Evolutionary conservation across 306 rosid genomes (phyloP).

Genomic region (Cucurbita argyrosperma): DNA sequence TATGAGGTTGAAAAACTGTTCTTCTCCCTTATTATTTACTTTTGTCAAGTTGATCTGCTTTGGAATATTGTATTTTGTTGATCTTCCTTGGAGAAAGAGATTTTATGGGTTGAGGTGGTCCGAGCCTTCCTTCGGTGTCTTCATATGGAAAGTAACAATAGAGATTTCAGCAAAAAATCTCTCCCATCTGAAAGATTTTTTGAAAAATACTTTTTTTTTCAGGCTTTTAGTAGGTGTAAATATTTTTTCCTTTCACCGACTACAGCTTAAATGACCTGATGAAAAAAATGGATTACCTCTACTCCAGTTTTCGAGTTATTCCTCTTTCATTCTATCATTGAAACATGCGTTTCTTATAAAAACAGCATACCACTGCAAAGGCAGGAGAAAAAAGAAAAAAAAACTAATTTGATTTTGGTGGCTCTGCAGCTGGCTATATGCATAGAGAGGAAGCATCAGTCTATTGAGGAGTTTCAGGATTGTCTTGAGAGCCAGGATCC

Average conservation of each 20-base stretch:
- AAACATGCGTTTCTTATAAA: neutral
- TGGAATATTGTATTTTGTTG: too few species aligned
- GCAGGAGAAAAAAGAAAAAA: neutral
- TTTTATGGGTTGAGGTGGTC: too few species aligned
- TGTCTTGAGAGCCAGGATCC: conserved; percentile 69
- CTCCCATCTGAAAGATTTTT: neutral
- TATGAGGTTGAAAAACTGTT: too few species aligned
- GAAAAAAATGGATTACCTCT: neutral
- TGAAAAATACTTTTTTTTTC: neutral
- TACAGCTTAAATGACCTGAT: neutral
- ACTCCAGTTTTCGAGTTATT: neutral
- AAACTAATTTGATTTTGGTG: conserved; percentile 9
- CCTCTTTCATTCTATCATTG: neutral
- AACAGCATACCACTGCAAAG: neutral
- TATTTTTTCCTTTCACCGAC: neutral
- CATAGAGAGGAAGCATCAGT: conserved; percentile 56
- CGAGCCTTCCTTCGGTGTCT: too few species aligned
- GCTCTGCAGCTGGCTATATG: conserved; percentile 75
- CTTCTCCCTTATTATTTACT: too few species aligned
- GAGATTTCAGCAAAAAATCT: neutral
- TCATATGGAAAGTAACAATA: too few species aligned
- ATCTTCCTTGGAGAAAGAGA: too few species aligned
- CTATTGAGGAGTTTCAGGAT: conserved; percentile 75
- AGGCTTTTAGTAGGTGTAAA: neutral
- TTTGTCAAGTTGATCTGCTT: too few species aligned